A percentile compares a stretch with the other conserved stretches of the same genome.
Conservation (phyloP, 2,329 filamentous ascomycete genomes). For the Colletotrichum spaethianum region DNA sequence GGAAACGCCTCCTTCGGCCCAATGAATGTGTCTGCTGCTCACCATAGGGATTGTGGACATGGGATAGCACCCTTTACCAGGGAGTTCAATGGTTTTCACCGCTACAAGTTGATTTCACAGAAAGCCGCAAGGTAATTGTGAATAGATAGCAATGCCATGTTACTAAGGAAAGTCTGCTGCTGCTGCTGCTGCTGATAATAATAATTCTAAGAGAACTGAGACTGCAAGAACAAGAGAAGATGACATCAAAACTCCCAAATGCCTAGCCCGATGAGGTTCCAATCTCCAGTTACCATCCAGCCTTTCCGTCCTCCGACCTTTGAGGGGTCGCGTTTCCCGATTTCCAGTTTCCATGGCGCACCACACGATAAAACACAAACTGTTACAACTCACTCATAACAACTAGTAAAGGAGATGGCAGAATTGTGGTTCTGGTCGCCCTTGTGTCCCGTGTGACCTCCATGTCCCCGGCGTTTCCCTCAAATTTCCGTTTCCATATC, state of each 20-base stretch:
- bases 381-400: conserved; percentile 16
- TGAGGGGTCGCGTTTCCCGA: not conserved
- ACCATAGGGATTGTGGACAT: too few species aligned
- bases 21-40: too few species aligned
- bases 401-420: conserved; percentile 30
- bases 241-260: conserved; percentile 40
- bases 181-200: conserved; percentile 15
- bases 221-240: not conserved
- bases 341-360: not conserved
- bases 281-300: not conserved
- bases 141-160: not conserved
- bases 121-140: not conserved
- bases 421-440: conserved; percentile 39
- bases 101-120: not conserved
- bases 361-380: not conserved
- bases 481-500: not conserved
- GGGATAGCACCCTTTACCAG: too few species aligned
- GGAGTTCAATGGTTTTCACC: not conserved
- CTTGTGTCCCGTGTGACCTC: conserved; percentile 37
- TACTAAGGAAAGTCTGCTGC: conserved; percentile 28
- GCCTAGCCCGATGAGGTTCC: conserved; percentile 15
- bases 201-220: not conserved
- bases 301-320: not conserved
- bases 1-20: too few species aligned
- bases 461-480: not conserved